phyloP scores from a whole-genome alignment of 2,329 filamentous ascomycete genomes.

The Fusarium sororula region DNA sequence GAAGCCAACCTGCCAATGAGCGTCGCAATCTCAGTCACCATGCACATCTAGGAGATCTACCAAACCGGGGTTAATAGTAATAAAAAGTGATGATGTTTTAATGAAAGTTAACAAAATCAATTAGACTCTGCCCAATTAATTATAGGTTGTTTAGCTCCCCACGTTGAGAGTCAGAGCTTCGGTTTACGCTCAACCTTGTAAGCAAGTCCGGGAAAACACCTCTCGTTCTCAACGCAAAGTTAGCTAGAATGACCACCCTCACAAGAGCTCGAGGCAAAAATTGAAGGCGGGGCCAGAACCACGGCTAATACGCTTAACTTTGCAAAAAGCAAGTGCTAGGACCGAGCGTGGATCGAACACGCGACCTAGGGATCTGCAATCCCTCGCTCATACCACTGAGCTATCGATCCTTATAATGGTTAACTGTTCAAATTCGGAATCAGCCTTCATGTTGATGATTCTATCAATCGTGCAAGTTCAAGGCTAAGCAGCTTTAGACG shows the following conservation, averaged over 20 bases:
- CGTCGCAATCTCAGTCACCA: neutral
- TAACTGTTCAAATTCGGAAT: fast-evolving
- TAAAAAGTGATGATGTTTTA: neutral
- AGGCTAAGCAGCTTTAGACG: neutral
- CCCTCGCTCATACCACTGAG: constrained; percentile 14
- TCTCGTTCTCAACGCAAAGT: neutral
- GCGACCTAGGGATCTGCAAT: constrained; percentile 12
- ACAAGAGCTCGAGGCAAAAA: neutral
- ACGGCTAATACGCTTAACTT: neutral
- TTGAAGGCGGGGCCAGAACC: too few relatives aligned
- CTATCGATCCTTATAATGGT: neutral
- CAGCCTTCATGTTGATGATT: fast-evolving
- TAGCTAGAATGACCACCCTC: neutral
- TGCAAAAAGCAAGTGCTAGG: neutral
- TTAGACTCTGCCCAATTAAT: too few relatives aligned
- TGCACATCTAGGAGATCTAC: neutral
- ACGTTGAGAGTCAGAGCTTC: too few relatives aligned
- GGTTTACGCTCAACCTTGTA: too few relatives aligned
- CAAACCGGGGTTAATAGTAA: neutral
- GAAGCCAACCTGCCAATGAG: too few relatives aligned
- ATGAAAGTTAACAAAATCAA: neutral
- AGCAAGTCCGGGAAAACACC: too few relatives aligned
- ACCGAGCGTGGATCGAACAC: constrained; percentile 1
- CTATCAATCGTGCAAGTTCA: neutral
- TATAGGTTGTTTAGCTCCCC: neutral